phyloP scores from a whole-genome alignment of 2,329 filamentous ascomycete species.

The Penicillium janthinellum region DNA sequence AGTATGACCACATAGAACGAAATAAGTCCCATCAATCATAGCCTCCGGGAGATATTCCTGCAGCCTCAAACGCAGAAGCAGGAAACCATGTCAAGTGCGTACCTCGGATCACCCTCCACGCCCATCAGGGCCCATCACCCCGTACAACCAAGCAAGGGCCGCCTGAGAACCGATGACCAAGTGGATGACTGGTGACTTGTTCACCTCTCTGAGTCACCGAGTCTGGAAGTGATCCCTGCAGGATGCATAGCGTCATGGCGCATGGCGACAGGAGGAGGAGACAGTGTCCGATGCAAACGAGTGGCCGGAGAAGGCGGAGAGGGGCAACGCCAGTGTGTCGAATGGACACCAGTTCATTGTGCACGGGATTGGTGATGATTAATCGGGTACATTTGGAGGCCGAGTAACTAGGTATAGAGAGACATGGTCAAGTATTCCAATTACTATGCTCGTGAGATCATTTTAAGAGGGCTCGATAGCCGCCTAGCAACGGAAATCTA shows the following conservation, averaged over 20 bases:
- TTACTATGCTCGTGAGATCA: not conserved
- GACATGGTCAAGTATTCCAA: not conserved
- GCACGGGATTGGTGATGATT: not conserved
- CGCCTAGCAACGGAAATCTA: not conserved
- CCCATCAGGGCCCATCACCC: not conserved
- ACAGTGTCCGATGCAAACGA: not conserved
- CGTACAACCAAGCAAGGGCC: slow-evolving; percentile 30
- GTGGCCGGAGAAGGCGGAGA: slow-evolving; percentile 5
- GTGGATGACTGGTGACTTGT: slow-evolving; percentile 10
- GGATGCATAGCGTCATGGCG: slow-evolving; percentile 27
- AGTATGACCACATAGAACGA: too few species aligned
- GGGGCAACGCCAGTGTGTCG: slow-evolving; percentile 10
- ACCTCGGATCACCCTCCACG: slow-evolving; percentile 11
- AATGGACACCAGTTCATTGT: slow-evolving; percentile 16
- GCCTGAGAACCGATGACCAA: not conserved
- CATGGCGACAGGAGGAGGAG: slow-evolving; percentile 13
- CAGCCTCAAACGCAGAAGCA: not conserved
- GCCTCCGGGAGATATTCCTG: not conserved
- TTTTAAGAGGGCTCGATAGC: not conserved
- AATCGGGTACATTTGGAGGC: too few species aligned
- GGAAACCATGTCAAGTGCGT: not conserved
- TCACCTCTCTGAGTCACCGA: slow-evolving; percentile 24
- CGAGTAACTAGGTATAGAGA: not conserved
- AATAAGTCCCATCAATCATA: not conserved
- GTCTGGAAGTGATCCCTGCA: slow-evolving; percentile 21